Evolutionary conservation across 768 basidiomycete genomes (phyloP).

Genomic region (Dentipellis fragilis): DNA sequence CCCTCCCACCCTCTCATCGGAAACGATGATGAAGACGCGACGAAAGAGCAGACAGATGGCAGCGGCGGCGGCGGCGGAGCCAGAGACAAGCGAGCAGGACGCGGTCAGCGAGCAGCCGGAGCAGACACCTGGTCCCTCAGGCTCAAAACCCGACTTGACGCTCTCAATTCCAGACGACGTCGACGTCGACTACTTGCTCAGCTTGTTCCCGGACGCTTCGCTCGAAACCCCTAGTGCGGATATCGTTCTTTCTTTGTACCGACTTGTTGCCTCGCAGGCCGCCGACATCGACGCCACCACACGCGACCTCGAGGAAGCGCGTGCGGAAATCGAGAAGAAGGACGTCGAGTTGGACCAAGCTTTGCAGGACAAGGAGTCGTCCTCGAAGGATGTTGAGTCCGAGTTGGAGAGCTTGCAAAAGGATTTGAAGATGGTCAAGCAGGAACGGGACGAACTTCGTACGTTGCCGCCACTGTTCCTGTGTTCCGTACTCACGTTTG

Average conservation of each 20-base stretch:
- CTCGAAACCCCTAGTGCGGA: slow-evolving; percentile 50
- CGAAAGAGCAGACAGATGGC: slow-evolving; percentile 50
- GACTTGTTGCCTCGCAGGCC: slow-evolving; percentile 47
- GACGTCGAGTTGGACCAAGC: slow-evolving; percentile 83
- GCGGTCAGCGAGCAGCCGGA: slow-evolving; percentile 21
- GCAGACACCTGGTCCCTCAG: slow-evolving; percentile 21
- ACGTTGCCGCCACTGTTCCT: slow-evolving; percentile 16
- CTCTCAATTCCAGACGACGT: slow-evolving; percentile 58
- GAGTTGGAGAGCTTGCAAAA: slow-evolving; percentile 40
- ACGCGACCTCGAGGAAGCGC: slow-evolving; percentile 60
- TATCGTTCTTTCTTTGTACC: slow-evolving; percentile 51
- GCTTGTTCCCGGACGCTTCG: slow-evolving; percentile 51
- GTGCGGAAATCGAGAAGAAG: slow-evolving; percentile 57
- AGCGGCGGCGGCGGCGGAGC: slow-evolving; percentile 26
- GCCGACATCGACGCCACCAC: slow-evolving; percentile 43
- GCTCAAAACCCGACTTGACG: slow-evolving; percentile 26
- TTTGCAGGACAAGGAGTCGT: slow-evolving; percentile 64
- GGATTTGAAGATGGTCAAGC: slow-evolving; percentile 46
- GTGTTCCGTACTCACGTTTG: slow-evolving; percentile 14
- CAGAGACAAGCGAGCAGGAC: slow-evolving; percentile 7
- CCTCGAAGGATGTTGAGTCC: slow-evolving; percentile 45
- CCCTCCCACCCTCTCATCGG: background rate
- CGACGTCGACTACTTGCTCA: slow-evolving; percentile 48
- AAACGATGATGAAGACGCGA: slow-evolving; percentile 41
- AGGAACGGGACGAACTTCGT: slow-evolving; percentile 63